These are phyloP conservation scores for Oryza meridionalis DNA, from an alignment of 176 grass and related monocot species.

Conservation along the genomic window DNA sequence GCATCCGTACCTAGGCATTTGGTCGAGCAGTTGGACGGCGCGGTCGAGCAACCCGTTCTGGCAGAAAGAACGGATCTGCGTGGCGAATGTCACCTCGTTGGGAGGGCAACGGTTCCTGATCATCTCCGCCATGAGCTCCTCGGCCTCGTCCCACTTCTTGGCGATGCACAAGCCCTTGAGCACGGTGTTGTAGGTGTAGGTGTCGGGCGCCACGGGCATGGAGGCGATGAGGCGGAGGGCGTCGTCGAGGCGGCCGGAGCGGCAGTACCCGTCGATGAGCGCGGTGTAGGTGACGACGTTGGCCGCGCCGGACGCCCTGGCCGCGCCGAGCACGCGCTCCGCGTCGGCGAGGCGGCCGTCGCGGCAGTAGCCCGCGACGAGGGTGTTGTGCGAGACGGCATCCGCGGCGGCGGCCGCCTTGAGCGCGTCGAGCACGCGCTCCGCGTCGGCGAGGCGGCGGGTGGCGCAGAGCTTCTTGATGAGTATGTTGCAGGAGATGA, in stretches of 20 bases:
- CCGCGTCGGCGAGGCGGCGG: constrained; percentile 37
- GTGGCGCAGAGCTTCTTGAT: constrained; percentile 51
- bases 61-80: constrained; percentile 49
- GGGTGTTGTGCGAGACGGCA: constrained; percentile 58
- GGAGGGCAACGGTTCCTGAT: constrained; percentile 43
- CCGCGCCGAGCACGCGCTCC: constrained; percentile 40
- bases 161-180: constrained; percentile 51
- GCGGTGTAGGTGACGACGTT: constrained; percentile 51
- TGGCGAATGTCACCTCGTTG: constrained; percentile 46
- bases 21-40: constrained; percentile 39
- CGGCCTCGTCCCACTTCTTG: constrained; percentile 40
- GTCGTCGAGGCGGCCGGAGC: constrained; percentile 40
- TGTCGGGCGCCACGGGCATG: constrained; percentile 47
- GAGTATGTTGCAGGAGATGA: constrained; percentile 51
- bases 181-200: constrained; percentile 64
- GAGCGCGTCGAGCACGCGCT: constrained; percentile 43
- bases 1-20: constrained; percentile 46
- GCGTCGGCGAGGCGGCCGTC: constrained; percentile 43
- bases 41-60: constrained; percentile 46
- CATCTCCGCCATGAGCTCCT: constrained; percentile 57
- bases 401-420: constrained; percentile 44
- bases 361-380: constrained; percentile 55
- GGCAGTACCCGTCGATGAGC: constrained; percentile 49
- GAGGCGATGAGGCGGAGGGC: constrained; percentile 46
- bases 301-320: constrained; percentile 20